Percentiles rank a stretch among this genome's conserved stretches.
phyloP scores from a whole-genome alignment of 2,329 filamentous ascomycete species.

The Achaetomium macrosporum region DNA sequence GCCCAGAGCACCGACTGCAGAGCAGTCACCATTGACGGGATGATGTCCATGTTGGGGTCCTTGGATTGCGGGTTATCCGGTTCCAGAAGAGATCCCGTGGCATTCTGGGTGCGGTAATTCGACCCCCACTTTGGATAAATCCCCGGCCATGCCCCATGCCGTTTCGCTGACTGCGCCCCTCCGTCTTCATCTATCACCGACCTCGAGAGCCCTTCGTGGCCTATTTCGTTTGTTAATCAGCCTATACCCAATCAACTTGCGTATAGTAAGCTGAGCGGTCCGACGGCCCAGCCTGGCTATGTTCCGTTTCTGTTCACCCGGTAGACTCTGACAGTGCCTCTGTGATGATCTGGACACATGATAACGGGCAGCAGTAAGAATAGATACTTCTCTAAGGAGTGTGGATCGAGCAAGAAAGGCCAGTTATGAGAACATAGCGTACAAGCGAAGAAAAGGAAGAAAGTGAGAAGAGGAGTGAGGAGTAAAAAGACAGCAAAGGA shows the following conservation, averaged over 20 bases:
- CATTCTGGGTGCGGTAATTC: constrained; percentile 15
- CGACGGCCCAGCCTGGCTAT: constrained; percentile 19
- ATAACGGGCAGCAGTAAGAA: too few species aligned
- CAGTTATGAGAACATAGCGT: too few species aligned
- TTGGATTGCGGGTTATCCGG: constrained; percentile 9
- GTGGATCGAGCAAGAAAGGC: too few species aligned
- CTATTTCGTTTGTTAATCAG: constrained; percentile 19
- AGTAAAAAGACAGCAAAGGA: too few species aligned
- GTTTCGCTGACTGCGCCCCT: constrained; percentile 14
- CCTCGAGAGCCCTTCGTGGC: constrained; percentile 1
- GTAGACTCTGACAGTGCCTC: not conserved
- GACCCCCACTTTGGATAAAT: constrained; percentile 26
- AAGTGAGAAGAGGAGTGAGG: too few species aligned
- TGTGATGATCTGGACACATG: too few species aligned
- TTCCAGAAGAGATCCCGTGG: constrained; percentile 21
- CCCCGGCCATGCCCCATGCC: constrained; percentile 14
- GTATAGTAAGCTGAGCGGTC: constrained; percentile 23
- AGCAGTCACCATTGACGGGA: not conserved
- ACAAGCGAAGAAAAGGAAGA: too few species aligned
- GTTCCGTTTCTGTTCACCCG: not conserved
- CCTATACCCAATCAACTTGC: constrained; percentile 23
- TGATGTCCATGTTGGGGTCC: not conserved
- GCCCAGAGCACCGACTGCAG: not conserved
- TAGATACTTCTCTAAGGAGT: too few species aligned
- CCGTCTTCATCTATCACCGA: constrained; percentile 20